Conservation (phyloP, 1,284 basidiomycete species). For the Papiliotrema fonsecae region DNA sequence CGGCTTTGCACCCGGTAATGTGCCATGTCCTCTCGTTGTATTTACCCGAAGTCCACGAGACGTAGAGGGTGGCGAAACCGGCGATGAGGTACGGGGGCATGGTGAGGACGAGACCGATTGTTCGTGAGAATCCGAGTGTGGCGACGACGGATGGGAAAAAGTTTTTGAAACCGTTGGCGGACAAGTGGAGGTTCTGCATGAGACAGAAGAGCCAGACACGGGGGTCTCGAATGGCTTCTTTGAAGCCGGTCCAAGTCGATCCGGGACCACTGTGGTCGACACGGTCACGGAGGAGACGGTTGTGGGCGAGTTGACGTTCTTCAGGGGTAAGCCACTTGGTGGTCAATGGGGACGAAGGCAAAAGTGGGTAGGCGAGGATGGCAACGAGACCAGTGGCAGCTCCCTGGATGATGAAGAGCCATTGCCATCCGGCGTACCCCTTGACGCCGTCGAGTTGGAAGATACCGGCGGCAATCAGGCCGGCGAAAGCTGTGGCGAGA, state of each 20-base stretch:
- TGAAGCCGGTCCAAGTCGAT: conserved; percentile 12
- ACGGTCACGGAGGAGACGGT: conserved; percentile 20
- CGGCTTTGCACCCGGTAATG: conserved; percentile 19
- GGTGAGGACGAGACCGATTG: conserved; percentile 38
- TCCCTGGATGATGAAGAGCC: conserved; percentile 21
- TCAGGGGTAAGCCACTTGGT: conserved; percentile 20
- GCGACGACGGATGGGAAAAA: conserved; percentile 29
- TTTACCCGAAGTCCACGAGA: conserved; percentile 20
- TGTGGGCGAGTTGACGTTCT: conserved; percentile 25
- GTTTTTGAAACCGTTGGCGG: conserved; percentile 31
- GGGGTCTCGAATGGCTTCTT: conserved; percentile 22
- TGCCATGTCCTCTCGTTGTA: conserved; percentile 25
- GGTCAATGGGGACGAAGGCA: conserved; percentile 28
- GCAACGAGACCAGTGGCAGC: conserved; percentile 14
- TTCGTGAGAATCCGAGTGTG: conserved; percentile 36
- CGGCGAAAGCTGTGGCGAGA: conserved; percentile 11
- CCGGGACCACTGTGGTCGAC: conserved; percentile 1
- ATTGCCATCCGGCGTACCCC: conserved; percentile 16
- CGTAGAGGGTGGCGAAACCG: conserved; percentile 13
- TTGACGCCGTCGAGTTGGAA: conserved; percentile 13
- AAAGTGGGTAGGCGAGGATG: conserved; percentile 16
- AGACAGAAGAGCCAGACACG: conserved; percentile 29
- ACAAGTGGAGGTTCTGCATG: conserved; percentile 20
- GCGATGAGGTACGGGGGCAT: conserved; percentile 40
- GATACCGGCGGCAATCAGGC: conserved; percentile 16